Base-by-base conservation (phyloP, 73 alveolate genomes). In the Halteria grandinella region DNA sequence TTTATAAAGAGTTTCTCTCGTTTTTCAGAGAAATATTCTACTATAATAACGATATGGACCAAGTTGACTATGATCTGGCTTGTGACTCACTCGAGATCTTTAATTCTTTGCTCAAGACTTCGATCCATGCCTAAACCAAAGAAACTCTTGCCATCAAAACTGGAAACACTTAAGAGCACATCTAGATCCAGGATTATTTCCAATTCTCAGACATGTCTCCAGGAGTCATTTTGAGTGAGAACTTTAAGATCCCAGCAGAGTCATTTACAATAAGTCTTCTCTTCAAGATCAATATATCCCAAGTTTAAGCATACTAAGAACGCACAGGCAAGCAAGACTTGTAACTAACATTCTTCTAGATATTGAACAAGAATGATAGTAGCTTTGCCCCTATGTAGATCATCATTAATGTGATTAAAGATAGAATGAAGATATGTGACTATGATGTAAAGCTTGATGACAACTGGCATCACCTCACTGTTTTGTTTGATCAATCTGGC, bases 31-130 rank as follows among this genome's bases (percentile, higher is more conserved):
- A 60, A 29, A 60, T 60, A 10, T 60, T 60, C 59, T 60, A 60
- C 41, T 60, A 60, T 60, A 39, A 60, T 60, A 36, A 60, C 18
- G 77, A 60, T 21, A 60, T 60, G 77, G 77, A 60, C 27, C 7
- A 36, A 4, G 51, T 60, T 37, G 77, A 60, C 34, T 24, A 17
- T 29, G 8, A 60, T 12, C 41, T 60, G 8, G 77, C 77, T 36
- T 5, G 51, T 12, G 77, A 60, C 27, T 21, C 36, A 15, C 77
- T 60, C 1, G 77, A 60, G 43, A 60, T 60, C n/a, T 29, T 60
- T 14, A 60, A 60, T 23, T 40, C 37, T 45, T 23, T 60, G 6
- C 43, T 60, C 21, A 60, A 60, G 51, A 60, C 37, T 37, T 40
- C n/a, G n/a, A 39, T 14, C 50, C 50, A 39, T 11, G 10, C 15